Evolutionary conservation across 2,329 filamentous ascomycete species (phyloP).

Genomic region (Diaporthe humulicola): DNA sequence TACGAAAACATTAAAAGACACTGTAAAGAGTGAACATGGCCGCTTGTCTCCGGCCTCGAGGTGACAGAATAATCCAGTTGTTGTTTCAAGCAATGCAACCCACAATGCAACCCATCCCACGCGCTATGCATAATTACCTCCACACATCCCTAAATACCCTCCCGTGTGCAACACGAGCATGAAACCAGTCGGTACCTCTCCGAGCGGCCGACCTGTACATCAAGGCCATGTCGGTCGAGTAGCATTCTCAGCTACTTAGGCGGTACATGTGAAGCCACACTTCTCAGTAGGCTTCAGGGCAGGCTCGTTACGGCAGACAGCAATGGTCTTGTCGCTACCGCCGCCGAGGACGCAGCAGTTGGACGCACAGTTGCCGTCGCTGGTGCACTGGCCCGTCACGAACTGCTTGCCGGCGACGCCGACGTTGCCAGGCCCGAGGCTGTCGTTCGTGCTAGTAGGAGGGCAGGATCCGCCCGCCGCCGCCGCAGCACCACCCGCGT

Average conservation of each 20-base stretch:
- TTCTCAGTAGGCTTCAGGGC: slow-evolving; percentile 14
- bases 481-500: background rate
- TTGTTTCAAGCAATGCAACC: background rate
- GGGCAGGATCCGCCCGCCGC: background rate
- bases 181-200: no score
- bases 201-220: no score
- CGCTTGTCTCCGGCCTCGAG: slow-evolving; percentile 13
- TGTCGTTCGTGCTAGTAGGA: slow-evolving; percentile 1
- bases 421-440: slow-evolving; percentile 5
- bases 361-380: slow-evolving; percentile 28
- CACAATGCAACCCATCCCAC: background rate
- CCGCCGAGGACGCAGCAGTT: slow-evolving; percentile 19
- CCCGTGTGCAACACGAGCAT: background rate
- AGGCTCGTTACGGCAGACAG: slow-evolving; percentile 26
- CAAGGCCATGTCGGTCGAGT: background rate
- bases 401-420: slow-evolving; percentile 30
- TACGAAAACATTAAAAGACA: background rate
- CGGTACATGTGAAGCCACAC: slow-evolving; percentile 20
- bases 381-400: slow-evolving; percentile 30
- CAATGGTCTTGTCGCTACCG: slow-evolving; percentile 16
- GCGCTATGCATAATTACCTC: slow-evolving; percentile 14
- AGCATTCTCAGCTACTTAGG: slow-evolving; percentile 3
- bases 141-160: background rate
- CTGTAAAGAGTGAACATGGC: background rate
- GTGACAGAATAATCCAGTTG: background rate